Evolutionary conservation across 768 basidiomycete genomes (phyloP).

Genomic region (Sarcodon sp.): DNA sequence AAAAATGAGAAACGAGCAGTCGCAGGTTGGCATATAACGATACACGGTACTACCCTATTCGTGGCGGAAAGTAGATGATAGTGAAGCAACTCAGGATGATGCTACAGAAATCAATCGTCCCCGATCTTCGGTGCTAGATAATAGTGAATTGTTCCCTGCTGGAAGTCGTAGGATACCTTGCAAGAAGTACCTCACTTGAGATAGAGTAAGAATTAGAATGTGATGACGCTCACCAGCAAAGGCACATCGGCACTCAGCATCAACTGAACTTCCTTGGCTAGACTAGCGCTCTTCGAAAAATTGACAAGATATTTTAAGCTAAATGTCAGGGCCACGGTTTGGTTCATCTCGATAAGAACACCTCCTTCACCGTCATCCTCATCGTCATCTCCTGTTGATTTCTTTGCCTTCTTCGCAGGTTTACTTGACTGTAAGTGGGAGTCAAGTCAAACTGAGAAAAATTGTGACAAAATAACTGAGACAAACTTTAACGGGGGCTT

Average conservation of each 20-base stretch:
- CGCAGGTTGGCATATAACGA: no score
- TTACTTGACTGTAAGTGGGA: slow-evolving; percentile 17
- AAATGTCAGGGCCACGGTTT: slow-evolving; percentile 87
- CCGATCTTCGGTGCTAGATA: slow-evolving; percentile 96
- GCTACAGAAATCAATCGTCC: slow-evolving; percentile 40
- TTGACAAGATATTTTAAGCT: slow-evolving; percentile 95
- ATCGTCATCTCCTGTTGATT: slow-evolving; percentile 33
- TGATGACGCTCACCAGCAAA: slow-evolving; percentile 44
- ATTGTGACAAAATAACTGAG: background rate
- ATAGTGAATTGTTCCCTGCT: slow-evolving; percentile 81
- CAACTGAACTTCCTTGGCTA: slow-evolving; percentile 63
- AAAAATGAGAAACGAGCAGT: no score
- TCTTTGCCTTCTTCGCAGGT: slow-evolving; percentile 47
- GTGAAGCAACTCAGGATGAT: no score
- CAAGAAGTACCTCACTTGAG: slow-evolving; percentile 1
- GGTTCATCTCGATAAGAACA: slow-evolving; percentile 80
- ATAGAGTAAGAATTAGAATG: background rate
- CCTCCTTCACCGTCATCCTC: slow-evolving; percentile 33
- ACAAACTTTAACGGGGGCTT: slow-evolving; percentile 34
- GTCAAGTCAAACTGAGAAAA: background rate
- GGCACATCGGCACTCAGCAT: slow-evolving; percentile 92
- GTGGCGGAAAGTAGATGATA: no score
- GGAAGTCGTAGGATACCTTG: slow-evolving; percentile 83
- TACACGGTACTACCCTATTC: no score
- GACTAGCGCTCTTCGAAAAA: slow-evolving; percentile 79